Evolutionary conservation across 306 rosid genomes (phyloP).

Genomic region (Adenanthera pavonina): DNA sequence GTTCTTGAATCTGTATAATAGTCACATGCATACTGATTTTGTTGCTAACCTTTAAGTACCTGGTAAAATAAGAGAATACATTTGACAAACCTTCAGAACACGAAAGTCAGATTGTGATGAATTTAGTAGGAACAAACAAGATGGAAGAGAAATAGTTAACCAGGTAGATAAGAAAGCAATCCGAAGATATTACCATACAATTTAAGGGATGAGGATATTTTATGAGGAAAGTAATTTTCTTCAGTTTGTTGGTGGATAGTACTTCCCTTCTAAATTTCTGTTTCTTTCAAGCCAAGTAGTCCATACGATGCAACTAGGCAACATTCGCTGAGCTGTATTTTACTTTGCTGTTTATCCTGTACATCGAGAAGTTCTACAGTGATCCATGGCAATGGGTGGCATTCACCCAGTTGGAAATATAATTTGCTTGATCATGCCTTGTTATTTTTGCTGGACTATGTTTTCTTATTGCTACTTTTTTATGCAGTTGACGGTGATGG

Average conservation of each 20-base stretch:
- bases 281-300: not conserved
- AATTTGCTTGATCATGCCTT: not conserved
- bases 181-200: not conserved
- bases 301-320: not conserved
- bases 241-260: not conserved
- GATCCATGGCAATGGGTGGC: not conserved
- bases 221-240: not conserved
- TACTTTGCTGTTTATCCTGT: not conserved
- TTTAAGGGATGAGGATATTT: not conserved
- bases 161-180: not conserved
- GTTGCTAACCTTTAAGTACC: not conserved
- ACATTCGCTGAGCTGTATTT: not conserved
- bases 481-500: slow-evolving; percentile 59
- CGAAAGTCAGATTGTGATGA: not conserved
- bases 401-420: not conserved
- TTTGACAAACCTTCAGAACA: not conserved
- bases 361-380: not conserved
- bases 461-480: slow-evolving; percentile 28
- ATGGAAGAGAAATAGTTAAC: not conserved
- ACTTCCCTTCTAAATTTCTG: not conserved
- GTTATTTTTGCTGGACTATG: not conserved
- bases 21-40: not conserved
- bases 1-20: not conserved
- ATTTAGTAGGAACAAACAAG: not conserved
- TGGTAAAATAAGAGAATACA: not conserved